These are phyloP conservation scores for Rhodotorula kratochvilovae DNA, from an alignment of 768 basidiomycete species.

Conservation along the genomic window DNA sequence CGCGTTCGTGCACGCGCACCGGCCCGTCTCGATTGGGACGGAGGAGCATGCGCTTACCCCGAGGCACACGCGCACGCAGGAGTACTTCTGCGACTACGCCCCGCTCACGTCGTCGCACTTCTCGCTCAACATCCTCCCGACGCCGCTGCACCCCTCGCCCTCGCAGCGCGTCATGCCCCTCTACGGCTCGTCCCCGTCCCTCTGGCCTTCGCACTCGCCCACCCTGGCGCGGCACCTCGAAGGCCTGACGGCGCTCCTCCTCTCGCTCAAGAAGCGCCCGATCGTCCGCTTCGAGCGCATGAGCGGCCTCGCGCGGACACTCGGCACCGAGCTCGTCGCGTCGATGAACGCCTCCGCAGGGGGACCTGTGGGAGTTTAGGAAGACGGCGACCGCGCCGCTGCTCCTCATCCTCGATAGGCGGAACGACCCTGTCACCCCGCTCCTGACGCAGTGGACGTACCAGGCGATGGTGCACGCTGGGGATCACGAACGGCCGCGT, in stretches of 20 bases:
- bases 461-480: slow-evolving; percentile 98
- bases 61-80: no score
- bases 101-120: slow-evolving; percentile 81
- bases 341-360: slow-evolving; percentile 65
- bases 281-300: slow-evolving; percentile 89
- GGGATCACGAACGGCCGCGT: slow-evolving; percentile 93
- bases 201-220: slow-evolving; percentile 56
- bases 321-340: slow-evolving; percentile 82
- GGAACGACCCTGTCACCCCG: slow-evolving; percentile 96
- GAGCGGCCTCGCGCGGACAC: slow-evolving; percentile 83
- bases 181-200: slow-evolving; percentile 65
- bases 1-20: no score
- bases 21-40: no score
- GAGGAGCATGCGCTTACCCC: no score
- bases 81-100: slow-evolving; percentile 95
- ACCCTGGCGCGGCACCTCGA: slow-evolving; percentile 67
- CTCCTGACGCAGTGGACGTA: slow-evolving; percentile 97
- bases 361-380: slow-evolving; percentile 84
- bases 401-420: slow-evolving; percentile 83
- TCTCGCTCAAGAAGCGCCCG: slow-evolving; percentile 94
- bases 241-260: slow-evolving; percentile 74
- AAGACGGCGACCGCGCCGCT: slow-evolving; percentile 81
- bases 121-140: slow-evolving; percentile 73
- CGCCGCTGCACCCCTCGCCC: slow-evolving; percentile 51
- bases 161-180: slow-evolving; percentile 49